Evolutionary conservation across 148 eudicot genomes (phyloP).

Genomic region (Pouteria glomerata): DNA sequence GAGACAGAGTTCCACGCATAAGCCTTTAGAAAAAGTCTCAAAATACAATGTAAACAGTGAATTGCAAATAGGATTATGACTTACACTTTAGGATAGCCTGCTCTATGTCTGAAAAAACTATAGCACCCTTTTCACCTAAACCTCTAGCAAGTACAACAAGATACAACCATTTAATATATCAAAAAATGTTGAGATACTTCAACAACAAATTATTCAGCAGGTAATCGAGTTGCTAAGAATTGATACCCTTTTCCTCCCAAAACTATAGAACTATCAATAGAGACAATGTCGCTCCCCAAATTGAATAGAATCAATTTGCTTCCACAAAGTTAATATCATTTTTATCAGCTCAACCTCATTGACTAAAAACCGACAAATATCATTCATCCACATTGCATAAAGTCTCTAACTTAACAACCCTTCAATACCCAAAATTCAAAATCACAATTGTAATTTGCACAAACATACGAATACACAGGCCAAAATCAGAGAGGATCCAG

Average conservation of each 20-base stretch:
- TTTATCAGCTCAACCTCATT: too few relatives aligned
- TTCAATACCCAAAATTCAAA: background rate
- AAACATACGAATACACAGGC: background rate
- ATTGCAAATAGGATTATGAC: conserved; percentile 7
- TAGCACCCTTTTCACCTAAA: conserved; percentile 70
- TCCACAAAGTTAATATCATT: too few relatives aligned
- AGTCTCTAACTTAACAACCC: background rate
- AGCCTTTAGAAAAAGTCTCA: background rate
- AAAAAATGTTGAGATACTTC: too few relatives aligned
- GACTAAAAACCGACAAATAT: too few relatives aligned
- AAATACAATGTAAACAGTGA: background rate
- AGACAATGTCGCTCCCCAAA: background rate
- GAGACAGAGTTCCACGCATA: conserved; percentile 8
- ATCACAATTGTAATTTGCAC: background rate
- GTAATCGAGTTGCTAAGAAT: too few relatives aligned
- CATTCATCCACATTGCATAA: too few relatives aligned
- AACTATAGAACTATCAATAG: background rate
- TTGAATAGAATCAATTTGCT: background rate
- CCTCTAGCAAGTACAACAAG: conserved; percentile 80
- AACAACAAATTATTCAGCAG: too few relatives aligned
- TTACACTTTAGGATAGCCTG: conserved; percentile 72
- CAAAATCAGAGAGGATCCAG: background rate
- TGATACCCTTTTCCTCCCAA: too few relatives aligned
- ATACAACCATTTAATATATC: too few relatives aligned
- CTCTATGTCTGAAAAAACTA: conserved; percentile 74